Evolutionary conservation across 257 asterid genomes (phyloP), one percentile per base, ranked within the genome.

Genomic region (Sherardia arvensis): DNA sequence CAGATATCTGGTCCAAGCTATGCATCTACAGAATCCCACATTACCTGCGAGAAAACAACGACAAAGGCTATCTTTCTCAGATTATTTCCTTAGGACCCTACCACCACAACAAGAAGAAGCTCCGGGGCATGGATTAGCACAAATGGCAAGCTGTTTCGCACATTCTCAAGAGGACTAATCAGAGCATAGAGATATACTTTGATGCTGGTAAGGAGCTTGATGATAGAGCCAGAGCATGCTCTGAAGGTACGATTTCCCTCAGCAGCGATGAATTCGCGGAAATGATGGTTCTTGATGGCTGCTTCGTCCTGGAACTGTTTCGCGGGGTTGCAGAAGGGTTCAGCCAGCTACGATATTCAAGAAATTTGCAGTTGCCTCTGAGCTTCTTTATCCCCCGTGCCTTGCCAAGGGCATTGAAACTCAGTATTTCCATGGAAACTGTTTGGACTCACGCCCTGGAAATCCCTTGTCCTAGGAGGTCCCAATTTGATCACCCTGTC

Each of bases 351-450:
- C 91, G 91, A 1, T 91, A 91, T 79, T 81, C 94, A 0, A 76
- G 96, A 64, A 81, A 71, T 26, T n/a, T n/a, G n/a, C n/a, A n/a
- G n/a, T n/a, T n/a, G n/a, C n/a, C n/a, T n/a, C n/a, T n/a, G n/a
- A n/a, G n/a, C n/a, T n/a, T n/a, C n/a, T n/a, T n/a, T n/a, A n/a
- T n/a, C n/a, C n/a, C n/a, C n/a, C n/a, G n/a, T n/a, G n/a, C n/a
- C n/a, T n/a, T n/a, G n/a, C n/a, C n/a, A n/a, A n/a, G n/a, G n/a
- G n/a, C n/a, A n/a, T n/a, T n/a, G n/a, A n/a, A n/a, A n/a, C n/a
- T n/a, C n/a, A n/a, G n/a, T n/a, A 32, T 87, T 80, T 43, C 99
- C 99, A 73, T 90, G 97, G 49, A 93, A 90, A 80, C 96, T 93
- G 57, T 83, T 93, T 53, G 90, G 64, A 70, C 79, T 90, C 68